phyloP scores from a whole-genome alignment of 805 yeast genomes.

The Teunomyces kruisii region DNA sequence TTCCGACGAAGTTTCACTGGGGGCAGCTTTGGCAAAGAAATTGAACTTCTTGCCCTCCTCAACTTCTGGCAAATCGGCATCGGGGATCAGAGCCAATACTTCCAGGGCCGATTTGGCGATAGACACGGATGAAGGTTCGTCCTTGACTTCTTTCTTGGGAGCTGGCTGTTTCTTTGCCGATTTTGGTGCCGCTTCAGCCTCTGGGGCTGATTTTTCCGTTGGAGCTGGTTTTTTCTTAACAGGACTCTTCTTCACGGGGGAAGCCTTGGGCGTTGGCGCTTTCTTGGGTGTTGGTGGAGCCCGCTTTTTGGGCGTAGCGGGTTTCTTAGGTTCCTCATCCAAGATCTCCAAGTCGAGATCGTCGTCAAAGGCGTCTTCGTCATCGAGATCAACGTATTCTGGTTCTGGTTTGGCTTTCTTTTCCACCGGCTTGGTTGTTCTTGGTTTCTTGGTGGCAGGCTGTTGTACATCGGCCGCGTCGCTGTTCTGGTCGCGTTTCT shows the following conservation, averaged over 20 bases:
- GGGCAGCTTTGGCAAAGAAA: slow-evolving; percentile 40
- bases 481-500: neutral
- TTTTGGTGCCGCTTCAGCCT: neutral
- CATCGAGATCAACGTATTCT: slow-evolving; percentile 11
- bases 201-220: neutral
- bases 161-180: slow-evolving; percentile 1
- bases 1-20: slow-evolving; percentile 22
- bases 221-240: neutral
- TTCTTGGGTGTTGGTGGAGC: neutral
- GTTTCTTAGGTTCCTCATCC: neutral
- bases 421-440: neutral
- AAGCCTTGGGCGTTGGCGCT: neutral
- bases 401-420: neutral
- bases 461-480: neutral
- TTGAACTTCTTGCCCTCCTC: slow-evolving; percentile 59
- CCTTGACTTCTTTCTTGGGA: neutral
- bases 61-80: slow-evolving; percentile 64
- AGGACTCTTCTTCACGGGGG: neutral
- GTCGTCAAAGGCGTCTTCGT: slow-evolving; percentile 7
- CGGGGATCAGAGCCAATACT: slow-evolving; percentile 64
- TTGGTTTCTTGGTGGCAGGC: neutral
- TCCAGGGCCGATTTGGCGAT: slow-evolving; percentile 44
- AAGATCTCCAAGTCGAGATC: neutral
- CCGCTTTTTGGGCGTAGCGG: neutral
- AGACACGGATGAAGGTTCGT: slow-evolving; percentile 6